A percentile compares a stretch with the other conserved stretches of the same genome.
These are phyloP conservation scores for Fusarium albidum DNA, from an alignment of 2,329 filamentous ascomycete genomes.

Conservation along the genomic window DNA sequence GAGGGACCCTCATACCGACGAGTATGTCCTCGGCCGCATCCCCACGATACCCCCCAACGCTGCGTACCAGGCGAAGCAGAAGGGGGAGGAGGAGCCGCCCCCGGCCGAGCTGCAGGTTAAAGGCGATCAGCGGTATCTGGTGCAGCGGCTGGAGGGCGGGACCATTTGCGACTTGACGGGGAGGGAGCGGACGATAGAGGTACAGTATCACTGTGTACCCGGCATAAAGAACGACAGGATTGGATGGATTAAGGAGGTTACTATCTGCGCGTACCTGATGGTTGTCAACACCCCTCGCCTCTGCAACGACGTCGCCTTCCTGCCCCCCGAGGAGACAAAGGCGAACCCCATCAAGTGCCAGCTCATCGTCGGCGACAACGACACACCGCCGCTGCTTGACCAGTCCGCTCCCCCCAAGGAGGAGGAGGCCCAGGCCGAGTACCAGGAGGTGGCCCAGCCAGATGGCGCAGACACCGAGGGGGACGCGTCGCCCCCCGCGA, in stretches of 20 bases:
- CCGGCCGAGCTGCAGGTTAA: constrained; percentile 78
- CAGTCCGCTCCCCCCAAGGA: constrained; percentile 44
- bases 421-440: constrained; percentile 40
- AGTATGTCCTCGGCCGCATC: constrained; percentile 77
- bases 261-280: constrained; percentile 93
- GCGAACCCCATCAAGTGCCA: constrained; percentile 81
- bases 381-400: constrained; percentile 50
- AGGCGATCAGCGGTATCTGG: constrained; percentile 84
- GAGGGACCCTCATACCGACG: constrained; percentile 77
- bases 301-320: constrained; percentile 86
- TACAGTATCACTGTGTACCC: constrained; percentile 82
- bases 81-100: constrained; percentile 42
- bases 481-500: constrained; percentile 44
- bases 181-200: constrained; percentile 81
- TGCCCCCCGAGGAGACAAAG: constrained; percentile 79
- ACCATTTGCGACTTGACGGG: constrained; percentile 89
- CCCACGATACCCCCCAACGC: constrained; percentile 45
- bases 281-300: constrained; percentile 88
- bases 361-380: constrained; percentile 65
- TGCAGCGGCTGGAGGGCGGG: constrained; percentile 81
- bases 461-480: constrained; percentile 14
- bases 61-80: constrained; percentile 34
- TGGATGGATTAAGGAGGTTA: constrained; percentile 91
- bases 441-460: constrained; percentile 18
- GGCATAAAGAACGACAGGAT: constrained; percentile 78